phyloP scores from a whole-genome alignment of 2,329 filamentous ascomycete species.

The Diaporthe vaccinii region DNA sequence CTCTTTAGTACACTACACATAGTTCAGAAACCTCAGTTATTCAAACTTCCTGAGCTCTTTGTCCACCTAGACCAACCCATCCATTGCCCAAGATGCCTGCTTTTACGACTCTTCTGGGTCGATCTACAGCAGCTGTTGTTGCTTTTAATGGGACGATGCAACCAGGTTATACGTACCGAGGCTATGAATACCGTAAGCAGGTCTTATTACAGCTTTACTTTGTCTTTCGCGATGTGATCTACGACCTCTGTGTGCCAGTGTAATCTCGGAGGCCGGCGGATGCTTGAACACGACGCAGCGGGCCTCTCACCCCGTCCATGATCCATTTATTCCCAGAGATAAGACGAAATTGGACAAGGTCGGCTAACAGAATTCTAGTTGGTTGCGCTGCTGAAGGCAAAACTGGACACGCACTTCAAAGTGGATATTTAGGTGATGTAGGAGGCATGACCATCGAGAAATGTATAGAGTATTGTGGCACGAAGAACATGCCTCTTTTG shows the following conservation, averaged over 20 bases:
- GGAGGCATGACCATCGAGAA: conserved; percentile 3
- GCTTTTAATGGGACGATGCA: conserved; percentile 10
- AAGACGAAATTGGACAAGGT: not conserved
- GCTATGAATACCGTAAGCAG: not conserved
- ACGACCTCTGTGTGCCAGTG: not conserved
- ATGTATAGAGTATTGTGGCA: not conserved
- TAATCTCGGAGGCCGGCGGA: not conserved
- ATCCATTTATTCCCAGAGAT: not conserved
- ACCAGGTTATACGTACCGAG: not conserved
- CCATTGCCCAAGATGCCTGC: not conserved
- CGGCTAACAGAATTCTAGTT: not conserved
- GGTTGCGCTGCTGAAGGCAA: conserved; percentile 2
- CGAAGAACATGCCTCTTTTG: not conserved
- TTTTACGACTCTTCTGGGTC: not conserved
- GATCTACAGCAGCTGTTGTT: not conserved
- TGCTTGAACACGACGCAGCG: not conserved
- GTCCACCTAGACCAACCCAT: not conserved
- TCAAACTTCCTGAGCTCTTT: not conserved
- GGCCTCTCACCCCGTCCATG: not conserved
- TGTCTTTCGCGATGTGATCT: no score
- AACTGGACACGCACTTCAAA: conserved; percentile 2
- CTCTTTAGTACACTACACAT: not conserved
- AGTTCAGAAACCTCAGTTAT: not conserved
- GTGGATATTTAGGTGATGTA: not conserved
- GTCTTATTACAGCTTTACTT: not conserved